Percentiles rank a stretch among this genome's conserved stretches.
Conservation (phyloP, 345 rosid genomes). For the Syzygium aqueum region DNA sequence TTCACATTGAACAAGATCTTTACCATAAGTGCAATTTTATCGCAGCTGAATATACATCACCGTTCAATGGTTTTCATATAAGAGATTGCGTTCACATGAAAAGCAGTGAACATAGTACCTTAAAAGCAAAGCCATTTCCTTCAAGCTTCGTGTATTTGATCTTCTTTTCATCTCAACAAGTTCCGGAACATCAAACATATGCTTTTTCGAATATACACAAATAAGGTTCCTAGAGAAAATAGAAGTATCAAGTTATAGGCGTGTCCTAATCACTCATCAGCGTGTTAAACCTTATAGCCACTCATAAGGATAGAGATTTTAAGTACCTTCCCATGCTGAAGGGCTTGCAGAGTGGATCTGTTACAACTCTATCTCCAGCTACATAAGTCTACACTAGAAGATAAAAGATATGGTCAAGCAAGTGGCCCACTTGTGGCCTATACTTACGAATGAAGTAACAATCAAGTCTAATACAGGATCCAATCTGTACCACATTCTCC, state of each 20-base stretch:
- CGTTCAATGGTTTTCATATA: background rate
- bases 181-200: conserved; percentile 87
- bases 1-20: background rate
- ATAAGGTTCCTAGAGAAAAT: conserved; percentile 61
- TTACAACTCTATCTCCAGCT: conserved; percentile 95
- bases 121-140: conserved; percentile 88
- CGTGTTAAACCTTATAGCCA: background rate
- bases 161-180: conserved; percentile 80
- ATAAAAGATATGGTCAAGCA: conserved; percentile 9
- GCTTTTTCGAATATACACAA: conserved; percentile 95
- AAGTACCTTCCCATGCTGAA: conserved; percentile 97
- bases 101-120: conserved; percentile 34
- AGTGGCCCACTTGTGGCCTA: background rate
- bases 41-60: background rate
- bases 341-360: conserved; percentile 98
- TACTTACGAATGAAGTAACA: background rate
- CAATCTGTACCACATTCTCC: conserved; percentile 54
- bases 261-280: background rate
- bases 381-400: conserved; percentile 55
- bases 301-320: background rate
- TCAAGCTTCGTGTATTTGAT: conserved; percentile 85
- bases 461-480: background rate
- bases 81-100: background rate
- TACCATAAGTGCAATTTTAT: background rate
- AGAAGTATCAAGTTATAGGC: conserved; percentile 3